Evolutionary conservation across 768 basidiomycete species (phyloP), one percentile per base, ranked within the genome.

Genomic region (Leccinellum luteum): DNA sequence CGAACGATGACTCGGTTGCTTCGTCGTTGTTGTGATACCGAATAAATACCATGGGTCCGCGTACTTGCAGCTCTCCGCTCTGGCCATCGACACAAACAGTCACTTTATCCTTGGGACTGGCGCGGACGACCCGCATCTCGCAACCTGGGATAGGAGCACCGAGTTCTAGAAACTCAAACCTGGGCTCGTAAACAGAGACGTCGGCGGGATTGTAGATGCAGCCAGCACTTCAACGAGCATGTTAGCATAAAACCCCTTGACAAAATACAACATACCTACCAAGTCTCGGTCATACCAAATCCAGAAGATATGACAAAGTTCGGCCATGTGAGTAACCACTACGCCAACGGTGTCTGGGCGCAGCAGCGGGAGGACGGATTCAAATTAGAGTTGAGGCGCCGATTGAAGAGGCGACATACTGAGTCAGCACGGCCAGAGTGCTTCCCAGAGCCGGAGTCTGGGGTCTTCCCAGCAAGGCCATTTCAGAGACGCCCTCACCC

Each of bases 1-100:
- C 76, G 60, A 85, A 79, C 12, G 78, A 75, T 35, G 76, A 74
- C n/a, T 59, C 57, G 14, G 82, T 84, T 0, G 82, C 80, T 58
- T 75, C 63, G 7, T 61, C 55, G 63, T 84, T 81, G 62, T 72
- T 74, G 66, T 73, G 75, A 63, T 84, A 85, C 21, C 79, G 76
- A 25, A 60, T 57, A 65, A 74, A 74, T 2, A 79, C 58, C 55
- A 71, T 73, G 1, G 75, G 69, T 6, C 76, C 76, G 17, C 71
- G 66, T 21, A 84, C 45, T 60, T 77, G 75, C 15, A 78, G 68
- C n/a, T 76, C 70, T 5, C 77, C 77, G 15, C 66, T 69, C 60
- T 76, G 66, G 6, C 64, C 63, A 1, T 69, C 66, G 55, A n/a
- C 60, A 52, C 70, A 63, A 54, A 67, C 31, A 0, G 64, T 61